phyloP scores from a whole-genome alignment of 106 monocot species.

The Dactylorhiza incarnata region DNA sequence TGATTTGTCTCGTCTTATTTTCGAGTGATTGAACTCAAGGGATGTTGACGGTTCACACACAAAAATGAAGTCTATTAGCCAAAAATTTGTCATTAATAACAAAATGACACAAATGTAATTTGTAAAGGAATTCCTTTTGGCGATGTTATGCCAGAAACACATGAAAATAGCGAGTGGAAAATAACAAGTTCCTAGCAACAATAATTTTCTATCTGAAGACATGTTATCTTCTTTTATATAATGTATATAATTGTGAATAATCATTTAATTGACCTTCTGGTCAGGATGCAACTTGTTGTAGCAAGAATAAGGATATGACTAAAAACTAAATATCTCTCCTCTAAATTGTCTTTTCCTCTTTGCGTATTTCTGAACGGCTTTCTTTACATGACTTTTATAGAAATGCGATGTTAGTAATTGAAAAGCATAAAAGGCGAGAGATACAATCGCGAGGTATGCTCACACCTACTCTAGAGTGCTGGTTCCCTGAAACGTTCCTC shows the following conservation, averaged over 20 bases:
- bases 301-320: neutral
- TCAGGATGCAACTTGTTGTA: neutral
- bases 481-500: too few species aligned
- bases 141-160: neutral
- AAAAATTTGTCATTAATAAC: neutral
- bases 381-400: too few species aligned
- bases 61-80: neutral
- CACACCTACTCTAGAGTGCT: too few species aligned
- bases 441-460: too few species aligned
- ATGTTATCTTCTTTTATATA: neutral
- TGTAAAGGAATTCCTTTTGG: neutral
- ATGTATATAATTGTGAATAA: neutral
- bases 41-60: neutral
- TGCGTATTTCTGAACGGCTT: neutral
- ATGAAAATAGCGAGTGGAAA: neutral
- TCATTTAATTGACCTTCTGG: neutral
- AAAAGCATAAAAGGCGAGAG: too few species aligned
- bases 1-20: neutral
- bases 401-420: too few species aligned
- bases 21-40: neutral
- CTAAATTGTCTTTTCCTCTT: neutral
- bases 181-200: neutral
- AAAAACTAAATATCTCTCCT: constrained; percentile 1
- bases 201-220: neutral
- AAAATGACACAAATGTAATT: neutral